These are phyloP conservation scores for Erythrobasidium yunnanense DNA, from an alignment of 768 basidiomycete genomes.

Conservation along the genomic window DNA sequence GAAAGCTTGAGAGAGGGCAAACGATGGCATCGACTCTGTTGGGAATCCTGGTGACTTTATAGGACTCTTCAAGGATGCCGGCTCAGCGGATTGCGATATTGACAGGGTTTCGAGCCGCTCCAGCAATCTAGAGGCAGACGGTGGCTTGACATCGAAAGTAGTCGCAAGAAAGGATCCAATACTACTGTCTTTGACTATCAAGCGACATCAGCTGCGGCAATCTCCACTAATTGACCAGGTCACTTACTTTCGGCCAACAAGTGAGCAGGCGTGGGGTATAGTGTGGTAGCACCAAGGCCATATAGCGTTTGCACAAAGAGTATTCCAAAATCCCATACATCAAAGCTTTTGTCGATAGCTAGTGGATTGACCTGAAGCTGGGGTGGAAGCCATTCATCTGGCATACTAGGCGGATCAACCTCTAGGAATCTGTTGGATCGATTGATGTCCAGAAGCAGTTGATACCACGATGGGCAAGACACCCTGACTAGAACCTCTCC, in stretches of 20 bases:
- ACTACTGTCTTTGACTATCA: not conserved
- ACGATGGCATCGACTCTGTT: slow-evolving; percentile 1
- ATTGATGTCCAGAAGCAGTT: slow-evolving; percentile 27
- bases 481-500: slow-evolving; percentile 14
- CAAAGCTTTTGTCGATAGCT: slow-evolving; percentile 31
- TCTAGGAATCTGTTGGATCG: slow-evolving; percentile 16
- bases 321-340: slow-evolving; percentile 36
- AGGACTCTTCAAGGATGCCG: not conserved
- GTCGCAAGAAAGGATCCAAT: not conserved
- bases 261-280: slow-evolving; percentile 26
- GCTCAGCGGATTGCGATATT: no score
- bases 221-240: not conserved
- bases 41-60: not conserved
- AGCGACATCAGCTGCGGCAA: not conserved
- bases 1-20: slow-evolving; percentile 9
- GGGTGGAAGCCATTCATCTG: slow-evolving; percentile 29
- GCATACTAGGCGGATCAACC: not conserved
- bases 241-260: slow-evolving; percentile 28
- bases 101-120: not conserved
- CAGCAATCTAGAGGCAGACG: not conserved
- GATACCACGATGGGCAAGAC: slow-evolving; percentile 5
- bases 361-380: slow-evolving; percentile 33
- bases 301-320: slow-evolving; percentile 23
- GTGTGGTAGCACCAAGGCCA: slow-evolving; percentile 27
- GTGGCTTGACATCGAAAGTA: not conserved